Evolutionary conservation across 192 early-diverging fungal species (phyloP).

Genomic region (Backusella luteola): DNA sequence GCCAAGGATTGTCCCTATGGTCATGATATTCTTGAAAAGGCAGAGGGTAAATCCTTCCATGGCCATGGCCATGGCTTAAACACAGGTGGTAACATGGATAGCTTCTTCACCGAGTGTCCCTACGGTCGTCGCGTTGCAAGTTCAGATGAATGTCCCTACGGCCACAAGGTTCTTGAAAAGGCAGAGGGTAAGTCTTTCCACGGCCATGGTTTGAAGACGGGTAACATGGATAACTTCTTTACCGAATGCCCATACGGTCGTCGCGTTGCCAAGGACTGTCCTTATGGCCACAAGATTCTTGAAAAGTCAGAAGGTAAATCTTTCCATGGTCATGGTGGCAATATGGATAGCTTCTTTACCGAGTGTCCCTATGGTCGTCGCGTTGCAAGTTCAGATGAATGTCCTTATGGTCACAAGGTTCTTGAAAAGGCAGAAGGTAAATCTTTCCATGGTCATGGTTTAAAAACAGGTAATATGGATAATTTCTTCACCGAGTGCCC

Average conservation of each 20-base stretch:
- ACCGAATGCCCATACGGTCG: conserved; percentile 8
- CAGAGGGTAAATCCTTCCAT: neutral
- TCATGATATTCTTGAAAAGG: neutral
- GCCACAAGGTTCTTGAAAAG: neutral
- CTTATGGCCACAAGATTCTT: neutral
- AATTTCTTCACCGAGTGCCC: conserved; percentile 6
- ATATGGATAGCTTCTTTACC: neutral
- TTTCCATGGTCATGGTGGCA: neutral
- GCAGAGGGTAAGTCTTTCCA: neutral
- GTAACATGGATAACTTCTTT: neutral
- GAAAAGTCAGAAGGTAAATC: conserved; percentile 1
- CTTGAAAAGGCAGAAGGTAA: neutral
- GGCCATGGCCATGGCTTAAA: neutral
- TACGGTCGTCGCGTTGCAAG: neutral
- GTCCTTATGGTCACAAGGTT: neutral
- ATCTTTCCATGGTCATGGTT: neutral
- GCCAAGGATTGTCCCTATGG: conserved; percentile 4
- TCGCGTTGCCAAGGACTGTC: neutral
- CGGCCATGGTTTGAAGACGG: neutral
- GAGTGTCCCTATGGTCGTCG: neutral
- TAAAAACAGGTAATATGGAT: neutral
- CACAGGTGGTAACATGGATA: neutral
- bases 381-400: neutral
- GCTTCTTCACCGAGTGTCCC: conserved; percentile 6
- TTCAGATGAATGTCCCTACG: neutral